Conservation (phyloP, 78 protist genomes). For the Dictyostelium discoideum region DNA sequence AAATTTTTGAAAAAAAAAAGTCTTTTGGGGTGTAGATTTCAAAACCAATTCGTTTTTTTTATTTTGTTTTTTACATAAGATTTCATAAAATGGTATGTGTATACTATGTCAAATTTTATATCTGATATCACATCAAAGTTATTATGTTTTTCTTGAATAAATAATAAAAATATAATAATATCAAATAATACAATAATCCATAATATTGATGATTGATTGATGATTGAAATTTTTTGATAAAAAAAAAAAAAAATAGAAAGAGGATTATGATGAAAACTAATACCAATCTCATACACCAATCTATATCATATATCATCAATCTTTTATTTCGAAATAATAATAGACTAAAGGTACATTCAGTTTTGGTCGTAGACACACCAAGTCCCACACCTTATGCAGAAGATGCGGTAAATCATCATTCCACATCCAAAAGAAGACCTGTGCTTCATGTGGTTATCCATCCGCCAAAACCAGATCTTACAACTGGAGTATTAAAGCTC, state of each 20-base stretch:
- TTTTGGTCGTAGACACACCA: conserved; percentile 95
- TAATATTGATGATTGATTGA: neutral
- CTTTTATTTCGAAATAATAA: neutral
- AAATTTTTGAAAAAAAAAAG: too few species aligned
- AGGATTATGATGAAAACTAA: neutral
- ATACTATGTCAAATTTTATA: neutral
- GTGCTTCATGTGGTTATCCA: conserved; percentile 99
- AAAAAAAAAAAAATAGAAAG: too few species aligned
- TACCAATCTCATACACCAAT: neutral
- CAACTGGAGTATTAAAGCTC: conserved; percentile 95
- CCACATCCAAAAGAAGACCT: conserved; percentile 96
- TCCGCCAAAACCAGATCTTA: conserved; percentile 89
- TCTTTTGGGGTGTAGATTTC: neutral
- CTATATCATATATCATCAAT: neutral
- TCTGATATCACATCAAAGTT: neutral
- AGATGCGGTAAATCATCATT: conserved; percentile 97
- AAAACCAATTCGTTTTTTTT: neutral
- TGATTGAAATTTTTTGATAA: neutral
- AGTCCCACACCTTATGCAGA: conserved; percentile 98
- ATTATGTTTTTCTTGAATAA: too few species aligned
- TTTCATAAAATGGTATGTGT: neutral
- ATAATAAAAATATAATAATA: too few species aligned
- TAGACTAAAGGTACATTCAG: conserved; percentile 97
- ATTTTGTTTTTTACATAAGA: neutral
- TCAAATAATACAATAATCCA: too few species aligned